These are phyloP conservation scores for Aureobasidium musti DNA, from an alignment of 2,329 filamentous ascomycete genomes.

Conservation along the genomic window DNA sequence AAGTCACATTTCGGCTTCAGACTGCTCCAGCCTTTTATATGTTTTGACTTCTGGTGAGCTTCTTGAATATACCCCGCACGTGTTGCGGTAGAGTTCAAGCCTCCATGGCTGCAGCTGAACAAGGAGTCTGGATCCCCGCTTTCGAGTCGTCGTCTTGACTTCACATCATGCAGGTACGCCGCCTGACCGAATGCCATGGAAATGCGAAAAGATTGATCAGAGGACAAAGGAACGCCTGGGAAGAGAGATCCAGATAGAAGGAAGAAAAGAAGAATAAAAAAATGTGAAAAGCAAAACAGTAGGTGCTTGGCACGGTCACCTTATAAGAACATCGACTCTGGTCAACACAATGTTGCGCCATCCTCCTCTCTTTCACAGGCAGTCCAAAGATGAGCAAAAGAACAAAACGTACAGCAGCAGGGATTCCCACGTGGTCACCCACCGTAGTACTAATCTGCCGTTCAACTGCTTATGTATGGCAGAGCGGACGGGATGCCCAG, in stretches of 20 bases:
- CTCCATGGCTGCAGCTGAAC: neutral
- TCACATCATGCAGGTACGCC: neutral
- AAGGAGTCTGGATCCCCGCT: conserved; percentile 6
- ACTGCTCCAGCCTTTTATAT: conserved; percentile 6
- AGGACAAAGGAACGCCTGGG: too few species aligned
- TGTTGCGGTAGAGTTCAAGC: neutral
- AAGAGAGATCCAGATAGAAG: neutral
- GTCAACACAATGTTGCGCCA: too few species aligned
- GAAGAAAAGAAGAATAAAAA: neutral
- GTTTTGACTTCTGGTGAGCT: neutral
- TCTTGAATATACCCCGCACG: conserved; percentile 13
- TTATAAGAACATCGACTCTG: too few species aligned
- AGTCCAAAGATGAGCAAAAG: too few species aligned
- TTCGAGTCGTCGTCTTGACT: neutral
- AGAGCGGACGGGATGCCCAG: too few species aligned
- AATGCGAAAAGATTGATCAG: neutral
- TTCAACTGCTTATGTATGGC: too few species aligned
- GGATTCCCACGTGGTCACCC: too few species aligned
- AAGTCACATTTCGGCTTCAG: neutral
- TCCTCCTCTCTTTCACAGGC: too few species aligned
- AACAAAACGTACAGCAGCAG: too few species aligned
- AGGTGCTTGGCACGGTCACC: too few species aligned
- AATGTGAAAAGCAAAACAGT: too few species aligned
- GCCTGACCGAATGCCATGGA: conserved; percentile 1
- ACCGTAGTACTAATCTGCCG: too few species aligned